phyloP scores from a whole-genome alignment of 2,329 filamentous ascomycete genomes.

The Lachnellula cervina region DNA sequence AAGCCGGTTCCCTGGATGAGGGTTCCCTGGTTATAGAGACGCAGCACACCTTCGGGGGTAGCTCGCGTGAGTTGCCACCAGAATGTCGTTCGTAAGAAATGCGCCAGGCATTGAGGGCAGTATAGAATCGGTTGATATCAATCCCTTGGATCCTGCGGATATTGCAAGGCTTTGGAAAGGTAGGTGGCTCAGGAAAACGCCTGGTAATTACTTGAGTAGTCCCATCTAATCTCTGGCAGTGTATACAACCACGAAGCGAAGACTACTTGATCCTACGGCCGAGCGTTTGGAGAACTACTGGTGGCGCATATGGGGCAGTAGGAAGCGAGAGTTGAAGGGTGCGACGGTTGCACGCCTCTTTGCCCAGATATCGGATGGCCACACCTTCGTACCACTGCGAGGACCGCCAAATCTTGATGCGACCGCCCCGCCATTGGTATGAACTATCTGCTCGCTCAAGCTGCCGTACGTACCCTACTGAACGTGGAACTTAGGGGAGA shows the following conservation, averaged over 20 bases:
- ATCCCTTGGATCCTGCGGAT: conserved; percentile 39
- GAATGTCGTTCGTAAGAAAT: conserved; percentile 45
- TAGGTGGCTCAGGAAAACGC: conserved; percentile 28
- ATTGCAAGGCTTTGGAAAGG: conserved; percentile 52
- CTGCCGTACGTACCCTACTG: conserved; percentile 16
- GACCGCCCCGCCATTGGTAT: conserved; percentile 40
- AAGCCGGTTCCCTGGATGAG: background rate
- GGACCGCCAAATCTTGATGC: conserved; percentile 51
- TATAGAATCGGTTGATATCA: conserved; percentile 40
- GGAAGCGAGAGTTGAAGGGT: conserved; percentile 43
- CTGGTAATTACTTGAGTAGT: conserved; percentile 3
- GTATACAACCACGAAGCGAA: conserved; percentile 56
- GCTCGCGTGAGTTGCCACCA: conserved; percentile 12
- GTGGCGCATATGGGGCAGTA: conserved; percentile 61
- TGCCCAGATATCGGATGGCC: conserved; percentile 52
- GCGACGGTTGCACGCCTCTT: conserved; percentile 51
- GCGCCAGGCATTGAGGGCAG: conserved; percentile 47
- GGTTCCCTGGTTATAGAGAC: background rate
- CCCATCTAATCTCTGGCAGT: conserved; percentile 37
- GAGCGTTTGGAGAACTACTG: conserved; percentile 60
- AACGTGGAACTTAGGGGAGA: conserved; percentile 23
- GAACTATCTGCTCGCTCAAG: conserved; percentile 16
- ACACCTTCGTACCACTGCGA: conserved; percentile 51
- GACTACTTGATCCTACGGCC: conserved; percentile 56
- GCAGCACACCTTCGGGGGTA: no score